A percentile compares a stretch with the other conserved stretches of the same genome.
phyloP scores from a whole-genome alignment of 306 rosid species.

The Casuarina equisetifolia region DNA sequence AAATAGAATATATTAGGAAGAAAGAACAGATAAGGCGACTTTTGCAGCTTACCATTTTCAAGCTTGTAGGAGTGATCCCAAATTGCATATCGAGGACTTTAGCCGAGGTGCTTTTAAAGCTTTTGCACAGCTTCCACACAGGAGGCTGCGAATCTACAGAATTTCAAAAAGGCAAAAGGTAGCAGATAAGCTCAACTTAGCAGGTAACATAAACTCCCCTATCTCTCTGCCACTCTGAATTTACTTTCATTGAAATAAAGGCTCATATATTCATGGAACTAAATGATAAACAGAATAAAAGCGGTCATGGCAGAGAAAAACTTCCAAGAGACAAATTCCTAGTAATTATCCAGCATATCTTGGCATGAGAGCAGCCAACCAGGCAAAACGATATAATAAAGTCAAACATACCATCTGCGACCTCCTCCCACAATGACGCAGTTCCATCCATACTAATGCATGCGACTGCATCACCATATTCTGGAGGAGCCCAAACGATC shows the following conservation, averaged over 20 bases:
- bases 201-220: too few relatives aligned
- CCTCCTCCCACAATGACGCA: constrained; percentile 74
- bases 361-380: neutral
- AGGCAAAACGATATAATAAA: neutral
- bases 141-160: constrained; percentile 64
- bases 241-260: neutral
- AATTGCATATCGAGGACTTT: constrained; percentile 79
- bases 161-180: neutral
- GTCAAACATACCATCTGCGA: constrained; percentile 56
- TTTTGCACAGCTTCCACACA: constrained; percentile 78
- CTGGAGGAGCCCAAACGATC: constrained; percentile 83
- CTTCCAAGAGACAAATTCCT: neutral
- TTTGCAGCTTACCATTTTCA: constrained; percentile 71
- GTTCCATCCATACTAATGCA: constrained; percentile 69
- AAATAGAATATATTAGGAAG: constrained; percentile 5
- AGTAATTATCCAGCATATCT: neutral
- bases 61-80: constrained; percentile 56
- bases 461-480: constrained; percentile 81
- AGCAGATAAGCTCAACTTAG: neutral
- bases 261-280: neutral
- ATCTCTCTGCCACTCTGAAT: too few relatives aligned
- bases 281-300: neutral
- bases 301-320: neutral
- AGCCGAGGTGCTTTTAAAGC: constrained; percentile 53
- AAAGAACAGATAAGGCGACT: neutral